Conservation (phyloP, 2,329 filamentous ascomycete species). For the Pyrenophora seminiperda region DNA sequence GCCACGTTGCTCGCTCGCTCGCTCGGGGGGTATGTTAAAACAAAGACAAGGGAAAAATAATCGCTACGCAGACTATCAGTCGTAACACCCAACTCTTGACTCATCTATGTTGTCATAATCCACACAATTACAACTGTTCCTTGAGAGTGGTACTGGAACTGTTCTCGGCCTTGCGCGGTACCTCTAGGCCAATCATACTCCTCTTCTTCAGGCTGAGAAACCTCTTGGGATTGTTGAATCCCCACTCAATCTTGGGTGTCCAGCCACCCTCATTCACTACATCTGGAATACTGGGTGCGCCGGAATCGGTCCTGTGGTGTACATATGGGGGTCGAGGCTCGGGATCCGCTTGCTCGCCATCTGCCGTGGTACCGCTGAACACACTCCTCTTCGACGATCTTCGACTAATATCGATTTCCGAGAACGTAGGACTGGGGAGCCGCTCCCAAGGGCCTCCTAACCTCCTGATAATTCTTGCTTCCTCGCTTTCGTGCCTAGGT, state of each 20-base stretch:
- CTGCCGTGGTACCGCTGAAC: conserved; percentile 6
- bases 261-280: conserved; percentile 21
- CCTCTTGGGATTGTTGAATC: conserved; percentile 22
- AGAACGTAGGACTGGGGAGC: conserved; percentile 11
- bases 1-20: not conserved
- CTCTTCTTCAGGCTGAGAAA: conserved; percentile 29
- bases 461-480: conserved; percentile 26
- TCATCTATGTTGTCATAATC: too few relatives aligned
- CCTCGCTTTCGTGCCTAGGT: conserved; percentile 25
- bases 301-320: conserved; percentile 13
- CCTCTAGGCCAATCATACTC: conserved; percentile 15
- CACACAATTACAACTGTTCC: too few relatives aligned
- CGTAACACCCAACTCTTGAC: too few relatives aligned
- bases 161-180: too few relatives aligned
- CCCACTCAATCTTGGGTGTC: conserved; percentile 30
- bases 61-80: not conserved
- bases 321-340: not conserved
- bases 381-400: conserved; percentile 7
- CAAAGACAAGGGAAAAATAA: not conserved
- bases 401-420: conserved; percentile 4
- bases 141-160: too few relatives aligned
- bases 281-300: conserved; percentile 26
- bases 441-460: conserved; percentile 29
- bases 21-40: conserved; percentile 6
- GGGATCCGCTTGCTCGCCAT: not conserved